Evolutionary conservation across 768 basidiomycete genomes (phyloP).

Genomic region (Strobilomyces dryophilus): DNA sequence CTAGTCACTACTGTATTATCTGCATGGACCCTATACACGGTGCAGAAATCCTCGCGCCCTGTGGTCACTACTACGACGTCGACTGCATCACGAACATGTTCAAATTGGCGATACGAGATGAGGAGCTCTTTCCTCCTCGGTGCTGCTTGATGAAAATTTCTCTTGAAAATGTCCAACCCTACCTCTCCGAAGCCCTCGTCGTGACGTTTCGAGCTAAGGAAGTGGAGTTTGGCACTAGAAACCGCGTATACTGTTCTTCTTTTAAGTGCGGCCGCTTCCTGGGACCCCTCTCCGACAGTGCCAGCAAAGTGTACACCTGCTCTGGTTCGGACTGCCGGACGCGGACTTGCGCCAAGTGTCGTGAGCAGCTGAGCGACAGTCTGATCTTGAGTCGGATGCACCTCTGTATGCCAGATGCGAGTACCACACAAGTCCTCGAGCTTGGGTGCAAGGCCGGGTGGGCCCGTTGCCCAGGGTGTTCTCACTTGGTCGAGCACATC

Average conservation of each 20-base stretch:
- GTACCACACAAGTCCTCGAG: background rate
- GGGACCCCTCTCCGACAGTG: background rate
- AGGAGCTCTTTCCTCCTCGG: conserved; percentile 38
- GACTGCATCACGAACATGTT: conserved; percentile 34
- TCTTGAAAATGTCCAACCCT: conserved; percentile 15
- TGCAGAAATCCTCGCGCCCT: conserved; percentile 27
- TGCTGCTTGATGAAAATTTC: conserved; percentile 36
- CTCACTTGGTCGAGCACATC: background rate
- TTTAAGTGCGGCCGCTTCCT: background rate
- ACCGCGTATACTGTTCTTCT: background rate
- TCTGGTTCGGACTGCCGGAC: background rate
- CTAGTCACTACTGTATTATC: conserved; percentile 32
- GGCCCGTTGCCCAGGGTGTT: background rate
- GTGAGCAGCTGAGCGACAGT: background rate
- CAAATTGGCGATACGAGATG: conserved; percentile 33
- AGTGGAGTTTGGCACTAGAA: background rate
- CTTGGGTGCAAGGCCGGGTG: background rate
- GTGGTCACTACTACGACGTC: conserved; percentile 34
- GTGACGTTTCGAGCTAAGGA: background rate
- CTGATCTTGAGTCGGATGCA: too few species aligned
- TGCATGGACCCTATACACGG: conserved; percentile 34
- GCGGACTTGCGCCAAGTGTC: background rate
- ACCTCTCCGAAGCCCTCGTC: background rate
- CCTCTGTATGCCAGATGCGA: background rate
- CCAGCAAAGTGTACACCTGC: background rate